Evolutionary conservation across 495 filamentous ascomycete species (phyloP).

Genomic region (Penicillium cinerascens): DNA sequence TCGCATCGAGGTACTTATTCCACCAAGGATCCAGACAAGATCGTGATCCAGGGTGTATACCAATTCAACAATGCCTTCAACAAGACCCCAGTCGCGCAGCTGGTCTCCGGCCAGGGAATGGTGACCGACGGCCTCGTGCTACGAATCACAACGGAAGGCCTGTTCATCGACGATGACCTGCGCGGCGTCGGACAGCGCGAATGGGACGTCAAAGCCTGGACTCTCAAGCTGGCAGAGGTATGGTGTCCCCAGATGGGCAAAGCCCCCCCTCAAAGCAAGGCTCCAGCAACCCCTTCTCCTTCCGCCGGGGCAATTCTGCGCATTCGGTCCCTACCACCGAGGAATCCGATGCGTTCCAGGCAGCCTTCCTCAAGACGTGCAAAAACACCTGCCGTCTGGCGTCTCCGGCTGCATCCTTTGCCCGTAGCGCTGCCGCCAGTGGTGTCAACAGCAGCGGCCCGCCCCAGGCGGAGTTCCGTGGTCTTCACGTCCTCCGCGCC

Average conservation of each 20-base stretch:
- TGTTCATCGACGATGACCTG: slow-evolving; percentile 95
- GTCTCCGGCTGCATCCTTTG: slow-evolving; percentile 33
- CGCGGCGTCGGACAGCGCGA: slow-evolving; percentile 83
- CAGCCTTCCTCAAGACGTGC: slow-evolving; percentile 56
- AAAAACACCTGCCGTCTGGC: slow-evolving; percentile 56
- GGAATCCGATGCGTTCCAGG: slow-evolving; percentile 60
- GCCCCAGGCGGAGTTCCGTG: slow-evolving; percentile 48
- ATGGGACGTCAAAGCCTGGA: slow-evolving; percentile 99
- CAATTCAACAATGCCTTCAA: slow-evolving; percentile 80
- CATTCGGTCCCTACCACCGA: slow-evolving; percentile 54
- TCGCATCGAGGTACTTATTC: slow-evolving; percentile 70
- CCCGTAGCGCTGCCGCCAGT: slow-evolving; percentile 18
- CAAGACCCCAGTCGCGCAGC: slow-evolving; percentile 74
- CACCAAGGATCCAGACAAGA: slow-evolving; percentile 90
- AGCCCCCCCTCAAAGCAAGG: slow-evolving; percentile 17
- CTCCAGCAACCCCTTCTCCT: slow-evolving; percentile 32
- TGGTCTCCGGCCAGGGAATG: slow-evolving; percentile 68
- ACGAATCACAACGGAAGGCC: slow-evolving; percentile 79
- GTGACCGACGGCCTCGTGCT: slow-evolving; percentile 87
- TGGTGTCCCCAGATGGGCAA: slow-evolving; percentile 61
- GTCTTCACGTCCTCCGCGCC: slow-evolving; percentile 77
- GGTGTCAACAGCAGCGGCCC: slow-evolving; percentile 11
- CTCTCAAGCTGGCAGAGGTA: slow-evolving; percentile 86
- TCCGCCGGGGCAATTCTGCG: slow-evolving; percentile 29
- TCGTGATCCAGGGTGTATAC: slow-evolving; percentile 89